Evolutionary conservation across 495 filamentous ascomycete genomes (phyloP).

Genomic region (Chaetomium fimeti): DNA sequence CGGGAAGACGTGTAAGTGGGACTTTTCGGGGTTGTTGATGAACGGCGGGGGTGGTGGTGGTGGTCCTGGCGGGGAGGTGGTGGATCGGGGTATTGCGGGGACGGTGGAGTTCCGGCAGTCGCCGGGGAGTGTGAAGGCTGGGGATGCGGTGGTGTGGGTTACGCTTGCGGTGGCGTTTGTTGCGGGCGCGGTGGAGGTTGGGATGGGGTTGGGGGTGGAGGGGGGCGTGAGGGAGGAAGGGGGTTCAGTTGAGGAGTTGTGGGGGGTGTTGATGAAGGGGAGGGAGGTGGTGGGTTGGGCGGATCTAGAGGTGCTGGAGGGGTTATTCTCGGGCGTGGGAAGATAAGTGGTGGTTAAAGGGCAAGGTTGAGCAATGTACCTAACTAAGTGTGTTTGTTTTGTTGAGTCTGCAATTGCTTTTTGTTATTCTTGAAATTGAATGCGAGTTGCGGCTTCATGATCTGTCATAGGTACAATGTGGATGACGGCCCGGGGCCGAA

Average conservation of each 20-base stretch:
- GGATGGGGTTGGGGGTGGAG: neutral
- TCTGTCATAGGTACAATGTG: too few species aligned
- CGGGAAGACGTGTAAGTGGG: constrained; percentile 39
- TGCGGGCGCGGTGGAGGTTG: constrained; percentile 18
- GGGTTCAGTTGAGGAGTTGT: constrained; percentile 27
- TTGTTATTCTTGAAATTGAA: neutral
- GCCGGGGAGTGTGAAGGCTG: constrained; percentile 25
- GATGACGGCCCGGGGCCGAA: too few species aligned
- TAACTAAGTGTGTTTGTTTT: neutral
- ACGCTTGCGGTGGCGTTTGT: constrained; percentile 32
- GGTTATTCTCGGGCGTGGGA: constrained; percentile 21
- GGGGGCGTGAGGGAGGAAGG: constrained; percentile 17
- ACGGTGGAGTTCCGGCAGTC: constrained; percentile 38
- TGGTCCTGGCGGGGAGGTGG: neutral
- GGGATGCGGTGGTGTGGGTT: constrained; percentile 28
- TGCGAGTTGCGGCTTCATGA: too few species aligned
- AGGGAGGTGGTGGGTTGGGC: constrained; percentile 30
- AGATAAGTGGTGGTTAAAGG: neutral
- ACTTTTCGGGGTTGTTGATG: constrained; percentile 31
- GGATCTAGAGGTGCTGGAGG: constrained; percentile 26
- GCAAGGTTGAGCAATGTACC: neutral
- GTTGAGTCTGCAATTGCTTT: neutral
- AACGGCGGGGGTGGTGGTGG: neutral
- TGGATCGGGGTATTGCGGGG: constrained; percentile 12
- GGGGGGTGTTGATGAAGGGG: constrained; percentile 27